Evolutionary conservation across 257 asterid species (phyloP), one percentile per base, ranked within the genome.

Genomic region (Gardenia jasminoides): DNA sequence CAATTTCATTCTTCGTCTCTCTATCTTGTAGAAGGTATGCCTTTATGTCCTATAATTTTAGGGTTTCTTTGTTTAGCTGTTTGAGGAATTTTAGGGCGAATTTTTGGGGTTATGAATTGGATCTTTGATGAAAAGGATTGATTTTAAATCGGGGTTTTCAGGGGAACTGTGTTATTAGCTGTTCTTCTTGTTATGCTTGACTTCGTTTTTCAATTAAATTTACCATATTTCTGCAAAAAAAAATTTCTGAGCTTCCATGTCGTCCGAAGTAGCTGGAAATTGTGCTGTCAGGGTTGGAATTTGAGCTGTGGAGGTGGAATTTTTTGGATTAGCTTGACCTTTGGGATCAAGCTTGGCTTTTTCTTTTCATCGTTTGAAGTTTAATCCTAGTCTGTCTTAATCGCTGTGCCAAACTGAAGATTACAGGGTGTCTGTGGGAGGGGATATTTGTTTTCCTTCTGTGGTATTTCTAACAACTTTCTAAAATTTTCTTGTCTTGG

Each of bases 91-190:
- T 50, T n/a, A 13, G 16, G 9, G 6, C 19, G n/a, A 47, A 46
- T 15, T 72, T 26, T 26, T 30, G 72, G 74, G 74, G 64, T 47
- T 72, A 28, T 46, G 39, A 10, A 6, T 72, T 47, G 75, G 72
- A 36, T 67, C 46, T 64, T 77, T 50, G 19, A 16, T 70, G n/a
- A 11, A 8, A 17, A 67, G 0, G 5, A 16, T 11, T 17, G 4
- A 17, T 17, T 15, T 30, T 1, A 31, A 1, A 7, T 31, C n/a
- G 44, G 39, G 28, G 3, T 44, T 30, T 71, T 28, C 43, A 30
- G 19, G 74, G 26, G 12, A 71, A 47, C 52, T 19, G 10, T 31
- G 13, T 36, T 31, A 3, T n/a, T 17, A 15, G 62, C n/a, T 36
- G 56, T 72, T 46, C 11, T 78, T 52, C 16, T n/a, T 48, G 20